Conservation (phyloP, 1,139 yeast species). For the Scheffersomyces cryptocercus region DNA sequence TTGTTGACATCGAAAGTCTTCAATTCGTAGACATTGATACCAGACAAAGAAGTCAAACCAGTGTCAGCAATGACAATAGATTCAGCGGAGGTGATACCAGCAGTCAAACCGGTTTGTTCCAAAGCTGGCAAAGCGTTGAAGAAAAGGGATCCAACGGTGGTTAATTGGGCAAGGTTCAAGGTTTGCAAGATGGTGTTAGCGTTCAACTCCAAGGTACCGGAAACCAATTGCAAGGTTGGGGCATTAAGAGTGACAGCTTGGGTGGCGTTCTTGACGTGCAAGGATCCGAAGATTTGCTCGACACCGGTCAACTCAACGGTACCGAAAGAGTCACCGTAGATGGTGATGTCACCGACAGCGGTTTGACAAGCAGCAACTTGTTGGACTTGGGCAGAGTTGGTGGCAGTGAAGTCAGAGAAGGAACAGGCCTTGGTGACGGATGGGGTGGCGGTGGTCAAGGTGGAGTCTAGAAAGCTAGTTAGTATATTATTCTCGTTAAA, state of each 20-base stretch:
- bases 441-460: constrained; percentile 52
- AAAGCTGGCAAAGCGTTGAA: constrained; percentile 88
- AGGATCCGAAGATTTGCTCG: constrained; percentile 74
- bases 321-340: constrained; percentile 60
- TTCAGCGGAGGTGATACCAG: constrained; percentile 75
- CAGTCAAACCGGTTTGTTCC: constrained; percentile 63
- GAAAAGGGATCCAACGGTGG: constrained; percentile 76
- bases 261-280: constrained; percentile 67
- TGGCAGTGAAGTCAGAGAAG: constrained; percentile 59
- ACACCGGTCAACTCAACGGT: constrained; percentile 57
- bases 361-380: constrained; percentile 72
- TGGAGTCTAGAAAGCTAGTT: constrained; percentile 36
- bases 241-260: constrained; percentile 67
- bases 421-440: constrained; percentile 58
- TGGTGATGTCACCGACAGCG: constrained; percentile 74
- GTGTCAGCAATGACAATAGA: constrained; percentile 83
- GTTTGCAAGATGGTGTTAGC: constrained; percentile 67
- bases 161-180: constrained; percentile 75
- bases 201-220: constrained; percentile 65
- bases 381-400: constrained; percentile 79
- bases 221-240: constrained; percentile 71
- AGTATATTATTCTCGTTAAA: constrained; percentile 7
- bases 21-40: constrained; percentile 75
- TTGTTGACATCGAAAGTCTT: constrained; percentile 85
- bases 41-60: constrained; percentile 71